These are phyloP conservation scores for Picea engelmannii DNA, from an alignment of 83 land plant species.

Conservation along the genomic window DNA sequence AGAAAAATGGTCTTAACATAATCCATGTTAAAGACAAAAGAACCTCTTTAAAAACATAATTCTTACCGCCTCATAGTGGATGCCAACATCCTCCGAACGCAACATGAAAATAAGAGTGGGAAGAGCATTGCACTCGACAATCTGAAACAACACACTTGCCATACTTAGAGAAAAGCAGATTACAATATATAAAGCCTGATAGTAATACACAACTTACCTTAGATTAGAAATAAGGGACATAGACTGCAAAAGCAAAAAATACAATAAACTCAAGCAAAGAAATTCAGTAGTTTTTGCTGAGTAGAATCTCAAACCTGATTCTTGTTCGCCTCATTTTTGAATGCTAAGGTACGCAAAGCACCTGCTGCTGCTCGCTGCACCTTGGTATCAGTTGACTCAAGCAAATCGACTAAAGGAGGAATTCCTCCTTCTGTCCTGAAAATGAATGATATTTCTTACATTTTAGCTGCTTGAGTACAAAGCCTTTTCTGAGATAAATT, in stretches of 20 bases:
- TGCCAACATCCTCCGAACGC: constrained; percentile 90
- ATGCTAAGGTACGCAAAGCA: constrained; percentile 93
- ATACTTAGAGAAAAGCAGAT: not conserved
- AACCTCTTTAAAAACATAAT: not conserved
- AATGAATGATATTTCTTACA: constrained; percentile 3
- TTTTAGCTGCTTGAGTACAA: not conserved
- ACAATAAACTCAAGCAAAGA: not conserved
- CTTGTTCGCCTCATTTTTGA: constrained; percentile 98
- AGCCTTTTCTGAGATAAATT: not conserved
- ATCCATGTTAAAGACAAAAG: too few relatives aligned
- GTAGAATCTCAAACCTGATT: constrained; percentile 58
- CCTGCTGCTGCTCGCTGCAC: constrained; percentile 98
- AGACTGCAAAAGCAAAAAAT: not conserved
- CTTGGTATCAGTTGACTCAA: constrained; percentile 76
- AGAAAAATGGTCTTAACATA: too few relatives aligned
- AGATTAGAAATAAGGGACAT: not conserved
- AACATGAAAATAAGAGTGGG: constrained; percentile 94
- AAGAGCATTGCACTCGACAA: constrained; percentile 95
- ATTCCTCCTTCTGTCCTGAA: constrained; percentile 94
- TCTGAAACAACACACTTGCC: constrained; percentile 43
- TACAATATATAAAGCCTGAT: not conserved
- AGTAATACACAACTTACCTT: not conserved
- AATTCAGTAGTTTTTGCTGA: not conserved
- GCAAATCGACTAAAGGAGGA: constrained; percentile 92
- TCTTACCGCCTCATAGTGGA: constrained; percentile 96